Evolutionary conservation across 1,284 basidiomycete genomes (phyloP).

Genomic region (Takashimella koratensis): DNA sequence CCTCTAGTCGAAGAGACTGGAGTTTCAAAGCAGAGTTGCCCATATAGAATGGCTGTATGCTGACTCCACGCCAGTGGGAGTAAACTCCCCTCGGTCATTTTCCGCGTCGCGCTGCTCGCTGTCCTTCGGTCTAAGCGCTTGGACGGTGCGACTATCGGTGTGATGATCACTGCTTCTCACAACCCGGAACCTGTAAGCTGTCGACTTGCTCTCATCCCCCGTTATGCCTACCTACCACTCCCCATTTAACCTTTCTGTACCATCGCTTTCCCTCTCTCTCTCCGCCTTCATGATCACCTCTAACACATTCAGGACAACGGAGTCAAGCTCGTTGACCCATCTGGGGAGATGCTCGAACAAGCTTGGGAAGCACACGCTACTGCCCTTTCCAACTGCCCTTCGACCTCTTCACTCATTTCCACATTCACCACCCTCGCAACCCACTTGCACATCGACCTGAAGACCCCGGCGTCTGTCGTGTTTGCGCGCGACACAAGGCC

Average conservation of each 20-base stretch:
- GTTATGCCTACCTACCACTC: no score
- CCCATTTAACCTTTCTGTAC: background rate
- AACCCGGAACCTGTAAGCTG: constrained; percentile 85
- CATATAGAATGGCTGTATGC: no score
- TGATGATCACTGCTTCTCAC: constrained; percentile 99
- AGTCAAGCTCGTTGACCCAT: constrained; percentile 94
- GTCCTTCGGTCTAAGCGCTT: constrained; percentile 84
- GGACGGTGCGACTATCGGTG: constrained; percentile 85
- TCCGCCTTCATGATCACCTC: constrained; percentile 1
- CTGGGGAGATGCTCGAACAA: constrained; percentile 98
- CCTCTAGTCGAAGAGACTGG: no score
- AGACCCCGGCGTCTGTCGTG: constrained; percentile 73
- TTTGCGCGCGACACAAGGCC: constrained; percentile 93
- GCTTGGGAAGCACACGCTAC: constrained; percentile 93
- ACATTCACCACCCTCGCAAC: constrained; percentile 65
- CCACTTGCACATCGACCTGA: constrained; percentile 70
- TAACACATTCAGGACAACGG: constrained; percentile 77
- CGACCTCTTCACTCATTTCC: constrained; percentile 67
- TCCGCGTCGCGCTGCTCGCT: constrained; percentile 87
- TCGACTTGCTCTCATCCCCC: no score
- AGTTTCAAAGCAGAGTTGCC: no score
- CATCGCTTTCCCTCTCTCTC: constrained; percentile 4
- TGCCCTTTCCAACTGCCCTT: constrained; percentile 76
- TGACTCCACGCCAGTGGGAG: constrained; percentile 58
- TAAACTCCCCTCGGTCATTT: constrained; percentile 85